A percentile compares a stretch with the other conserved stretches of the same genome.
Evolutionary conservation across 441 rosid genomes (phyloP).

Genomic region (Heliophila coronopifolia): DNA sequence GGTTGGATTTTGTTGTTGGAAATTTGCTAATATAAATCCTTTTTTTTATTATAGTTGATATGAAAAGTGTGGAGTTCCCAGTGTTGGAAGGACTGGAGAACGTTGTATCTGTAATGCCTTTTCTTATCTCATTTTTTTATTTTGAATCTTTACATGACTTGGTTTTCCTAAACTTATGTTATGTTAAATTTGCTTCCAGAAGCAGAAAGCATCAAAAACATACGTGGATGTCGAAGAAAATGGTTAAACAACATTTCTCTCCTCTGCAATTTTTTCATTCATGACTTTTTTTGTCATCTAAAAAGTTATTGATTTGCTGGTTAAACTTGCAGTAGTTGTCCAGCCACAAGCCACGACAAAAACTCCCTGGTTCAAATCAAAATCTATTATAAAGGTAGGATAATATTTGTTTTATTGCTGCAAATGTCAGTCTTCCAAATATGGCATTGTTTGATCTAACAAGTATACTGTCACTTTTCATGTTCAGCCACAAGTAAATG

Average conservation of each 20-base stretch:
- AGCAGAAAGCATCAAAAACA: slow-evolving; percentile 27
- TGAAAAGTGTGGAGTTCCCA: slow-evolving; percentile 44
- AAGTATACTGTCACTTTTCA: slow-evolving; percentile 20
- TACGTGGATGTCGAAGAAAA: slow-evolving; percentile 23
- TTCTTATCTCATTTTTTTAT: neutral
- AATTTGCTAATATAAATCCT: neutral
- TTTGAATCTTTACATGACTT: neutral
- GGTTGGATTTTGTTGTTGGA: neutral
- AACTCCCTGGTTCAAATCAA: slow-evolving; percentile 65
- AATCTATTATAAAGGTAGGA: slow-evolving; percentile 53
- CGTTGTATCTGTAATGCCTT: slow-evolving; percentile 14
- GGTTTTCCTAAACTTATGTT: neutral
- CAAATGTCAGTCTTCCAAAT: neutral
- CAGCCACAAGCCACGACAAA: slow-evolving; percentile 37
- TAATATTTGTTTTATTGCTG: neutral
- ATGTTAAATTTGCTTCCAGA: slow-evolving; percentile 26
- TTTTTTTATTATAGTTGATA: slow-evolving; percentile 30
- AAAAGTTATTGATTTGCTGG: slow-evolving; percentile 4
- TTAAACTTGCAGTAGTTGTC: slow-evolving; percentile 35
- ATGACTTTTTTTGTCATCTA: neutral
- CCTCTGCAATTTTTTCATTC: neutral
- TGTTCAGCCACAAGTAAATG: no score
- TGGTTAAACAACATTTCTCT: slow-evolving; percentile 34
- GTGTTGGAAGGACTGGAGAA: slow-evolving; percentile 50
- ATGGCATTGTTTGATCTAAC: neutral